These are phyloP conservation scores for Crithidia fasciculata DNA, from an alignment of 208 protist species.

Conservation along the genomic window DNA sequence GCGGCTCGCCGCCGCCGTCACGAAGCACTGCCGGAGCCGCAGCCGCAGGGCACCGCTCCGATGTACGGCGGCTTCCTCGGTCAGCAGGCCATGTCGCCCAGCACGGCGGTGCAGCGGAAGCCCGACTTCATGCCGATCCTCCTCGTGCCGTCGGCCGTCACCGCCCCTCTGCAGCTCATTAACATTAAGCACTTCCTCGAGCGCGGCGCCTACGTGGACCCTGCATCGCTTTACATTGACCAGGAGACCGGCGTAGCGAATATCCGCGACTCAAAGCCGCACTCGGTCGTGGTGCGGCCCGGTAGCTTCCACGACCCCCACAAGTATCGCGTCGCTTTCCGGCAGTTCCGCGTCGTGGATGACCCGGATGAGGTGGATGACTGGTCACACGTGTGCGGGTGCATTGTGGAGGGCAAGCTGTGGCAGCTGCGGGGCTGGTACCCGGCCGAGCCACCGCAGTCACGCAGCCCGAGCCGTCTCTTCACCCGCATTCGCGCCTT, in stretches of 20 bases:
- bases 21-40: constrained; percentile 4
- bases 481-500: constrained; percentile 81
- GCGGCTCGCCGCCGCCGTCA: constrained; percentile 17
- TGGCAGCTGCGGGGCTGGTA: constrained; percentile 86
- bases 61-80: constrained; percentile 32
- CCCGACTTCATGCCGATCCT: constrained; percentile 89
- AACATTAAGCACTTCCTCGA: constrained; percentile 88
- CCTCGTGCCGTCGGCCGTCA: constrained; percentile 70
- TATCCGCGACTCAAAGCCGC: constrained; percentile 75
- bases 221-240: constrained; percentile 74
- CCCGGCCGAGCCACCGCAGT: constrained; percentile 34
- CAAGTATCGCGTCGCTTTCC: constrained; percentile 72
- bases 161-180: constrained; percentile 79
- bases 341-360: constrained; percentile 81
- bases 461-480: constrained; percentile 60
- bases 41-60: constrained; percentile 14
- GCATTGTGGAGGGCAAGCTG: constrained; percentile 74
- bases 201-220: constrained; percentile 78
- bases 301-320: constrained; percentile 75
- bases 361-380: constrained; percentile 71
- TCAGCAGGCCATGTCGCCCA: constrained; percentile 42
- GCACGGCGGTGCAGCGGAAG: constrained; percentile 49
- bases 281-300: constrained; percentile 69
- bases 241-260: constrained; percentile 67
- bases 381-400: constrained; percentile 89